Evolutionary conservation across 495 filamentous ascomycete species (phyloP).

Genomic region (Talaromyces borbonicus): DNA sequence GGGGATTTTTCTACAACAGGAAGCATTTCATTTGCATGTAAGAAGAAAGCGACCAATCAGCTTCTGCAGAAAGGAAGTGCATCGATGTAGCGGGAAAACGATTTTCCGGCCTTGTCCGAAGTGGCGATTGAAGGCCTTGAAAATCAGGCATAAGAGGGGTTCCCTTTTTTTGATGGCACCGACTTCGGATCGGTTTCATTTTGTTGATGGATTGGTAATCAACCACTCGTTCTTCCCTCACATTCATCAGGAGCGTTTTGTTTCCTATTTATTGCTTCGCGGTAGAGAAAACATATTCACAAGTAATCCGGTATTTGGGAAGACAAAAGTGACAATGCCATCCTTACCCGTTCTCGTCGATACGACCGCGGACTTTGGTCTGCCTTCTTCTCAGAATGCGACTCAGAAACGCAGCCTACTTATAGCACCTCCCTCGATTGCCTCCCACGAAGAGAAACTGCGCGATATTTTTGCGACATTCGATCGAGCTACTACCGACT

Average conservation of each 20-base stretch:
- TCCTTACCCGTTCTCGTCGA: slow-evolving; percentile 33
- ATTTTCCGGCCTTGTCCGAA: neutral
- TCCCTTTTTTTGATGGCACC: neutral
- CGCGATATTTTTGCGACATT: slow-evolving; percentile 48
- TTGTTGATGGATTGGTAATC: neutral
- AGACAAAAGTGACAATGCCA: slow-evolving; percentile 12
- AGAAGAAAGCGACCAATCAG: too few species aligned
- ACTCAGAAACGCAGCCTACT: slow-evolving; percentile 47
- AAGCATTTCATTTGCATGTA: too few species aligned
- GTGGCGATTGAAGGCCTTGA: neutral
- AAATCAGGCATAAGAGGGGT: neutral
- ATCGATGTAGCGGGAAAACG: neutral
- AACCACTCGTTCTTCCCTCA: neutral
- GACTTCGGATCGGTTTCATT: slow-evolving; percentile 5
- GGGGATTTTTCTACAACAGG: too few species aligned
- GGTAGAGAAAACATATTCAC: too few species aligned
- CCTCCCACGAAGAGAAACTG: slow-evolving; percentile 54
- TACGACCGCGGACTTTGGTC: slow-evolving; percentile 30
- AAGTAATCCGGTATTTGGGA: too few species aligned
- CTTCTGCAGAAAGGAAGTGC: too few species aligned
- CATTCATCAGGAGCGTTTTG: neutral
- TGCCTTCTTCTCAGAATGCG: slow-evolving; percentile 17
- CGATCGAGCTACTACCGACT: slow-evolving; percentile 65
- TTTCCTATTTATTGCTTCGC: neutral
- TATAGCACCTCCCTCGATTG: slow-evolving; percentile 64